A percentile compares a stretch with the other conserved stretches of the same genome.
phyloP scores from a whole-genome alignment of 371 early-diverging fungal genomes.

The Synchytrium microbalum region DNA sequence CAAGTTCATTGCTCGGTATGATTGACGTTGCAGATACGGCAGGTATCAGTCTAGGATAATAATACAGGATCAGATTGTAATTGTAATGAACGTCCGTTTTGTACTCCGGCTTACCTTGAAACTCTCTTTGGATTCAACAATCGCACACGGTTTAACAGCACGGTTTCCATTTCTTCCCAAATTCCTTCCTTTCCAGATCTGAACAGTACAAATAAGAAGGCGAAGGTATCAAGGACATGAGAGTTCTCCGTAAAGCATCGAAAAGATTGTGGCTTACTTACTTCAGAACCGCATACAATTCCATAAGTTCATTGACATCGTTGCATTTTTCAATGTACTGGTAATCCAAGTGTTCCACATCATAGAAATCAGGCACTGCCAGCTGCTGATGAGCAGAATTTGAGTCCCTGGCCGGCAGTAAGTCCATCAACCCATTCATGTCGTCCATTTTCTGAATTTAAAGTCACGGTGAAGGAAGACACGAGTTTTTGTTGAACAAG shows the following conservation, averaged over 20 bases:
- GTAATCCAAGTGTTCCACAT: slow-evolving; percentile 17
- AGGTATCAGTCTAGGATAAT: no score
- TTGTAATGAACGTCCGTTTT: no score
- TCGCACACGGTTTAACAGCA: slow-evolving; percentile 11
- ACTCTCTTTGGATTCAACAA: slow-evolving; percentile 10
- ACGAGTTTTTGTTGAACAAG: no score
- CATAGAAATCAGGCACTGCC: slow-evolving; percentile 10
- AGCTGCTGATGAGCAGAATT: no score
- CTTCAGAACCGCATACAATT: slow-evolving; percentile 16
- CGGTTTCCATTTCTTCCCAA: slow-evolving; percentile 17
- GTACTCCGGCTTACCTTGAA: slow-evolving; percentile 7
- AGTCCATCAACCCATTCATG: no score
- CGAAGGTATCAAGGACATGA: slow-evolving; percentile 3
- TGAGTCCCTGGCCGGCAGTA: no score
- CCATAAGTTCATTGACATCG: slow-evolving; percentile 8
- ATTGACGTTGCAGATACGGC: no score
- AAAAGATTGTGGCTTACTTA: neutral
- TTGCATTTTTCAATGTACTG: slow-evolving; percentile 6
- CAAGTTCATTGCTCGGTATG: no score
- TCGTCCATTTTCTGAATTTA: no score
- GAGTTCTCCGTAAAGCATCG: slow-evolving; percentile 4
- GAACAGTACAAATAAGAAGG: neutral
- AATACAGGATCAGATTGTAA: no score
- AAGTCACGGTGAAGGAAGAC: no score
- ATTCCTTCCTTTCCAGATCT: slow-evolving; percentile 22